Evolutionary conservation across 2,329 filamentous ascomycete species (phyloP).

Genomic region (Simplicillium aogashimaense): DNA sequence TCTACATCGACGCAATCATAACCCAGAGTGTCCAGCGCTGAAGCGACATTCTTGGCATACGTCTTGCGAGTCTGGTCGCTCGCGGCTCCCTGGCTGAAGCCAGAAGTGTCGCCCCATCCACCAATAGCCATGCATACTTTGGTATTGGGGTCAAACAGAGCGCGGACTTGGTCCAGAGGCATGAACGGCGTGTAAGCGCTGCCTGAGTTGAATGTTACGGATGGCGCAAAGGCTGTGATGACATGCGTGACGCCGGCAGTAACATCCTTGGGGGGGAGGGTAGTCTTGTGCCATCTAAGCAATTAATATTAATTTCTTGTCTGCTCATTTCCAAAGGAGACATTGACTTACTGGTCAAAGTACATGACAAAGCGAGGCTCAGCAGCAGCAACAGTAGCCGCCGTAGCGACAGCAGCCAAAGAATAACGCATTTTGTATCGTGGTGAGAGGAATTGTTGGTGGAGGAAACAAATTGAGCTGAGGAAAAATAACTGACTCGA

Average conservation of each 20-base stretch:
- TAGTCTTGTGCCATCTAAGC: constrained; percentile 27
- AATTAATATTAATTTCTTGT: background rate
- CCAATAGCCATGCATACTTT: constrained; percentile 57
- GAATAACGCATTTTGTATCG: too few relatives aligned
- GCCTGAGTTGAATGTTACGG: constrained; percentile 34
- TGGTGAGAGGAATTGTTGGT: too few relatives aligned
- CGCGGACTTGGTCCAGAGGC: constrained; percentile 37
- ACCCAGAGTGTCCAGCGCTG: constrained; percentile 40
- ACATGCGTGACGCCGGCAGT: constrained; percentile 41
- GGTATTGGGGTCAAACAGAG: constrained; percentile 38
- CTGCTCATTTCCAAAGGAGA: too few relatives aligned
- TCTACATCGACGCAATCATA: constrained; percentile 61
- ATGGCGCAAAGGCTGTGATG: constrained; percentile 43
- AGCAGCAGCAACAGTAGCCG: constrained; percentile 10
- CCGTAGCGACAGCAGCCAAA: constrained; percentile 6
- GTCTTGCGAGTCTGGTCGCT: constrained; percentile 32
- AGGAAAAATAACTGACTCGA: too few relatives aligned
- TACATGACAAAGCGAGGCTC: constrained; percentile 28
- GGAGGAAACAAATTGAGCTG: too few relatives aligned
- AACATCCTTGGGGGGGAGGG: constrained; percentile 23
- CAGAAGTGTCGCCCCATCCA: constrained; percentile 52
- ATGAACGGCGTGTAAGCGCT: constrained; percentile 42
- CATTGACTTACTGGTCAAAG: constrained; percentile 30
- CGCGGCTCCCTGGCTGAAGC: constrained; percentile 41
- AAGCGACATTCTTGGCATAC: constrained; percentile 49